Base-by-base conservation (phyloP, 1,139 yeast species). In the Yamadazyma triangularis region DNA sequence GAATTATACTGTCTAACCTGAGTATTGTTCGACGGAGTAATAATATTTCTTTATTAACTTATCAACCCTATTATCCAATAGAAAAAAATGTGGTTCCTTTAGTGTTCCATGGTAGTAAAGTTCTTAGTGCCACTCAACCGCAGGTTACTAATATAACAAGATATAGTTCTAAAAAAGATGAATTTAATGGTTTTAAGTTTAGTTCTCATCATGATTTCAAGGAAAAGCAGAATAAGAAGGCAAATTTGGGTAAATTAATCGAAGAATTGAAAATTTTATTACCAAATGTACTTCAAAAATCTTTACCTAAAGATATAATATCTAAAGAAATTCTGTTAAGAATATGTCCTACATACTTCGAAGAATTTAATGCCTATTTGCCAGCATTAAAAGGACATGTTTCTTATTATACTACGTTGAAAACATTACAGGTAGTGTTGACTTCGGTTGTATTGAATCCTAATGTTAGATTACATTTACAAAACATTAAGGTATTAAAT, bases 311-410 rank as follows among this genome's bases (percentile, higher is more conserved):
- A 27, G 53, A 59, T 2, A 45, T 69, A 8, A 46, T 85, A 8
- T 69, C 80, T 24, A 58, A 62, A 3, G 63, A 75, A 24, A 65
- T 86, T 7, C 54, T 66, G n/a, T 61, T 86, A 16, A 58, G 84
- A 22, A 57, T 86, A 4, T 66, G 82, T 33, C 95, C 94, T 0
- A 69, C 73, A 3, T 71, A 79, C 35, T 58, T 64, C 33, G 60
- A 61, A 32, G 69, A 58, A 33, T 42, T 53, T 24, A 71, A 72
- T 32, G 70, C 79, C 1, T 72, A 70, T 39, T 50, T 80, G 15
- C 91, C 94, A 4, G 58, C 64, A 10, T 60, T 84, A 20, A 70
- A 69, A 33, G 94, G 95, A 3, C 64, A 62, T 20, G 65, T 66
- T 4, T 66, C 82, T 7, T 81, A 79, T 51, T 65, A 64, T 31